Base-by-base conservation (phyloP, 352 stramenopile species). In the Phytophthora boehmeriae region DNA sequence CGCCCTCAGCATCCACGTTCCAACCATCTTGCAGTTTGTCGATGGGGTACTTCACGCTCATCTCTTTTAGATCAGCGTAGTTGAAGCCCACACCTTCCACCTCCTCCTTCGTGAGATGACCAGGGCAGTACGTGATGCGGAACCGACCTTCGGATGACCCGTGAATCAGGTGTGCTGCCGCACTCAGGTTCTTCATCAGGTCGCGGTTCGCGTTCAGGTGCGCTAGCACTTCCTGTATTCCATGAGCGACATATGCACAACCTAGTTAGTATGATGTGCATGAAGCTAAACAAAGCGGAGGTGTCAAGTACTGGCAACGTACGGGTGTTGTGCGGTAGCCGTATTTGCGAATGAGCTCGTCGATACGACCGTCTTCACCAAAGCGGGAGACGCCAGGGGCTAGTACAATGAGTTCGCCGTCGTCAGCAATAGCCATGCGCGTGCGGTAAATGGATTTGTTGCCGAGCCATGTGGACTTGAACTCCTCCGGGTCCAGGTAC, bases 371-470 rank as follows among this genome's bases (percentile, higher is more conserved):
- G 59, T 99, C 86, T 57, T 99, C 97, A 17, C 97, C 97, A 72
- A 99, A 99, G 6, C 82, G 86, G 28, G 87, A 73, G 2, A 99
- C 92, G 16, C 90, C 96, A 1, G 97, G 97, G 13, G 95, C 97
- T 20, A 99, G 70, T 14, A 99, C 90, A 30, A 99, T 84, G 0
- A 99, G 73, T 50, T 98, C 91, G 0, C 96, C 97, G 30, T 84
- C 88, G 54, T 99, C 95, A 4, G 90, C 96, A 61, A 99, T 98
- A 17, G 93, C 93, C 97, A 99, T 98, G 39, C 97, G 81, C 45
- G 97, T 99, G 43, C 97, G 78, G 66, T 99, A 99, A 62, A 99
- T 98, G 30, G 91, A 91, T 71, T 99, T 99, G 80, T 99, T 99
- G 8, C 96, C 97, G 13, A 99, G 73, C 97, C 97, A 99, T 10